phyloP scores from a whole-genome alignment of 2,329 filamentous ascomycete species.

The Thielaviopsis euricoi region DNA sequence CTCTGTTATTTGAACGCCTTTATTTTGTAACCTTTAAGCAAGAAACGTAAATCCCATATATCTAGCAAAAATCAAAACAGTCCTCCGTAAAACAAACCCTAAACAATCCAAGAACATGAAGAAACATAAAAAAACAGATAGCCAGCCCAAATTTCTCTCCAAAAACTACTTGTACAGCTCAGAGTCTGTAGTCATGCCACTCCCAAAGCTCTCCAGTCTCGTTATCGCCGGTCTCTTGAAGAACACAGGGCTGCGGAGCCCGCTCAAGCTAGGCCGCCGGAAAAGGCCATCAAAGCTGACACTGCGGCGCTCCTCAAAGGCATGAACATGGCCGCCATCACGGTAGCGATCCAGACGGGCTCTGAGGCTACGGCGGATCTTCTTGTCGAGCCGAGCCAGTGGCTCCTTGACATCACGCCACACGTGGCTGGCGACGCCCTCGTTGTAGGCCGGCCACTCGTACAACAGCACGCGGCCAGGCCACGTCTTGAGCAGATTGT shows the following conservation, averaged over 20 bases:
- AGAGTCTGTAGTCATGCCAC: background rate
- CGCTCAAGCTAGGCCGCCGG: background rate
- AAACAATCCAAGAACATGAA: background rate
- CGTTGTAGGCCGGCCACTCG: conserved; percentile 7
- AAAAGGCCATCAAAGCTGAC: conserved; percentile 3
- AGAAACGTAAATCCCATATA: too few relatives aligned
- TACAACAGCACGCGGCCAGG: conserved; percentile 7
- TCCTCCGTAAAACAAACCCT: background rate
- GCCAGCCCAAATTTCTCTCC: background rate
- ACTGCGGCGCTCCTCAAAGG: background rate
- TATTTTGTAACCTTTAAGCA: too few relatives aligned
- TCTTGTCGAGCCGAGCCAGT: background rate
- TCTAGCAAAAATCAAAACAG: background rate
- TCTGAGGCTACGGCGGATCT: background rate
- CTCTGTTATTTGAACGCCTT: too few relatives aligned
- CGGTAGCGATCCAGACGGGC: background rate
- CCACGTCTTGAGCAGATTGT: conserved; percentile 7
- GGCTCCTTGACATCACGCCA: conserved; percentile 3
- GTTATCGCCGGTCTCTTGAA: background rate
- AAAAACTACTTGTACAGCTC: background rate
- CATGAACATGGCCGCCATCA: background rate
- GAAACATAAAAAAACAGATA: background rate
- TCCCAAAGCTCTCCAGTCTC: background rate
- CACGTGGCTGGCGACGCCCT: background rate
- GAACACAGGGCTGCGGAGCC: conserved; percentile 1